phyloP scores from a whole-genome alignment of 2,329 filamentous ascomycete genomes.

The Cladosporium sp. region DNA sequence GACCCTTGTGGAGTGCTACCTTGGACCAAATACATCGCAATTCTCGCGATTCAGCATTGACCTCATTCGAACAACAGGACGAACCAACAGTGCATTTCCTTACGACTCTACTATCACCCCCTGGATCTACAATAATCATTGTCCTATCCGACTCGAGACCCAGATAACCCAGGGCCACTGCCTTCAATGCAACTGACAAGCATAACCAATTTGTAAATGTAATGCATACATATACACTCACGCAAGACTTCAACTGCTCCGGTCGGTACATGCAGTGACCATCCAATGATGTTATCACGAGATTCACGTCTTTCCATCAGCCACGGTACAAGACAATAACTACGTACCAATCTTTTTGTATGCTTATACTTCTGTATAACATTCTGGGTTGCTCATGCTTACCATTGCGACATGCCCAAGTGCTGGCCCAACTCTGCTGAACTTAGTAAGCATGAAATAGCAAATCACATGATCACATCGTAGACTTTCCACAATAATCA shows the following conservation, averaged over 20 bases:
- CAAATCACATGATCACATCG: not conserved
- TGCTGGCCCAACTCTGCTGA: not conserved
- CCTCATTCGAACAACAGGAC: not conserved
- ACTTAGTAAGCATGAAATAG: not conserved
- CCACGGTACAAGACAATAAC: not conserved
- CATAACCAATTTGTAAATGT: not conserved
- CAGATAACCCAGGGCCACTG: not conserved
- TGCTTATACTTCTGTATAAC: not conserved
- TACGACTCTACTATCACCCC: not conserved
- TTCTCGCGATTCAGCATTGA: not conserved
- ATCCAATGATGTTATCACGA: no score
- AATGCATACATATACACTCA: not conserved
- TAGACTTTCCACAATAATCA: not conserved
- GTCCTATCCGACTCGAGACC: not conserved
- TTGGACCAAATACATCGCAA: not conserved
- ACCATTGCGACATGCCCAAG: not conserved
- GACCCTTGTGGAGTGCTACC: not conserved
- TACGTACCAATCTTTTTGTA: not conserved
- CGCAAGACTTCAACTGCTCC: not conserved
- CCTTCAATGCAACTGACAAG: not conserved
- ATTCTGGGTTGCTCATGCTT: not conserved
- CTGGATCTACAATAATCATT: not conserved
- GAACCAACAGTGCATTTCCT: not conserved
- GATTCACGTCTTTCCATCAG: no score
- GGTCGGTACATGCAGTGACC: not conserved